Evolutionary conservation across 768 basidiomycete genomes (phyloP).

Genomic region (Dendrothele bispora): DNA sequence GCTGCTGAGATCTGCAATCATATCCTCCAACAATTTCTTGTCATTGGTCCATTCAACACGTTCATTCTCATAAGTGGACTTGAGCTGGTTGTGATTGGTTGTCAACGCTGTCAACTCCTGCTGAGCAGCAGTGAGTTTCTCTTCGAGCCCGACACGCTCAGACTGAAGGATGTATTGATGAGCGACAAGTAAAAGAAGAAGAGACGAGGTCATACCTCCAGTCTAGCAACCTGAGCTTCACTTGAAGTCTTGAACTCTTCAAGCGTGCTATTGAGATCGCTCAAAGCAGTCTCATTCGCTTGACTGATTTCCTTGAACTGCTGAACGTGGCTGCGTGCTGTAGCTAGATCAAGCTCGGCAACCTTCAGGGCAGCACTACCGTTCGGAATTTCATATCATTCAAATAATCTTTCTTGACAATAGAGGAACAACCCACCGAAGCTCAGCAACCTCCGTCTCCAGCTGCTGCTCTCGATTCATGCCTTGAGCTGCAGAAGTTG

Average conservation of each 20-base stretch:
- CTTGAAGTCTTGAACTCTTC: conserved; percentile 79
- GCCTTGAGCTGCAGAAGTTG: conserved; percentile 13
- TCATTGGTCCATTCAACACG: conserved; percentile 72
- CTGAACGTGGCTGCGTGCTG: conserved; percentile 69
- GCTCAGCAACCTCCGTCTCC: conserved; percentile 81
- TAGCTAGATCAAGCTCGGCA: conserved; percentile 71
- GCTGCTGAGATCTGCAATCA: conserved; percentile 76
- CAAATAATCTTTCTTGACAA: neutral
- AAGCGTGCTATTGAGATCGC: conserved; percentile 65
- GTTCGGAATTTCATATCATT: conserved; percentile 1
- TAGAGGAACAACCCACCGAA: conserved; percentile 52
- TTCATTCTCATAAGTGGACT: conserved; percentile 67
- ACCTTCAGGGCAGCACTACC: conserved; percentile 73
- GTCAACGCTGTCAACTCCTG: conserved; percentile 52
- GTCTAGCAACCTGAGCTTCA: conserved; percentile 64
- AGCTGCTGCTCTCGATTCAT: conserved; percentile 75
- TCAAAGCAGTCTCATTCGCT: conserved; percentile 76
- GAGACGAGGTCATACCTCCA: conserved; percentile 51
- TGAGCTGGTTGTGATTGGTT: conserved; percentile 54
- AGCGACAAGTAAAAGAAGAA: neutral
- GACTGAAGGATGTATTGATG: conserved; percentile 40
- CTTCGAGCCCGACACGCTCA: conserved; percentile 62
- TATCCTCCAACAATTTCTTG: conserved; percentile 80
- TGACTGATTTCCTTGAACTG: conserved; percentile 88
- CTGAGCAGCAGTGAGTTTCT: conserved; percentile 54